A percentile compares a stretch with the other conserved stretches of the same genome.
These are phyloP conservation scores for Aspergillus intermedius DNA, from an alignment of 2,329 filamentous ascomycete species.

Conservation along the genomic window DNA sequence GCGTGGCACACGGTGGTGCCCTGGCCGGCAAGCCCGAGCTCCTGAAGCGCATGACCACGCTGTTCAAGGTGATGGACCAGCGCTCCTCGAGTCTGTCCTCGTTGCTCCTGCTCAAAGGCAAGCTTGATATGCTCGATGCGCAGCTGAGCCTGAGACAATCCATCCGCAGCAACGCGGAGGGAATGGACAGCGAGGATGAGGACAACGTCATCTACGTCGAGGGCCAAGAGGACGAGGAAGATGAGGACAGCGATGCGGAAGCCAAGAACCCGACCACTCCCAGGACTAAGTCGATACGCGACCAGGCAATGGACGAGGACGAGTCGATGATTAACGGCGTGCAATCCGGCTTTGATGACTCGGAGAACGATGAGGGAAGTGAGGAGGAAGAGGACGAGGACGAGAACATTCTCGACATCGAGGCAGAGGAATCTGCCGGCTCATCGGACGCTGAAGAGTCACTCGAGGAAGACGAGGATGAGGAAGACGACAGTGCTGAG, in stretches of 20 bases:
- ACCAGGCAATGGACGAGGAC: conserved; percentile 36
- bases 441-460: conserved; percentile 42
- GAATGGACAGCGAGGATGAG: conserved; percentile 52
- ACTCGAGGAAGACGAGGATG: conserved; percentile 56
- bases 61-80: conserved; percentile 83
- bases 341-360: conserved; percentile 31
- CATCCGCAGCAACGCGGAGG: conserved; percentile 49
- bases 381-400: conserved; percentile 43
- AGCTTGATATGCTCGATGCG: conserved; percentile 86
- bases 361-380: conserved; percentile 49
- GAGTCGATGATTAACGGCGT: conserved; percentile 37
- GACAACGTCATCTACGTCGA: conserved; percentile 82
- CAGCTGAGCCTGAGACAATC: conserved; percentile 75
- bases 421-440: conserved; percentile 37
- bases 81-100: conserved; percentile 75
- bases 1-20: conserved; percentile 86
- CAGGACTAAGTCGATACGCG: conserved; percentile 32
- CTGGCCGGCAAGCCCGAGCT: conserved; percentile 81
- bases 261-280: conserved; percentile 19
- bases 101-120: conserved; percentile 83
- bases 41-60: conserved; percentile 65
- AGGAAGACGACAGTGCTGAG: conserved; percentile 58
- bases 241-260: conserved; percentile 31
- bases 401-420: conserved; percentile 39
- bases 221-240: conserved; percentile 59